phyloP scores from a whole-genome alignment of 371 early-diverging fungal species.

The Zychaea mexicana region DNA sequence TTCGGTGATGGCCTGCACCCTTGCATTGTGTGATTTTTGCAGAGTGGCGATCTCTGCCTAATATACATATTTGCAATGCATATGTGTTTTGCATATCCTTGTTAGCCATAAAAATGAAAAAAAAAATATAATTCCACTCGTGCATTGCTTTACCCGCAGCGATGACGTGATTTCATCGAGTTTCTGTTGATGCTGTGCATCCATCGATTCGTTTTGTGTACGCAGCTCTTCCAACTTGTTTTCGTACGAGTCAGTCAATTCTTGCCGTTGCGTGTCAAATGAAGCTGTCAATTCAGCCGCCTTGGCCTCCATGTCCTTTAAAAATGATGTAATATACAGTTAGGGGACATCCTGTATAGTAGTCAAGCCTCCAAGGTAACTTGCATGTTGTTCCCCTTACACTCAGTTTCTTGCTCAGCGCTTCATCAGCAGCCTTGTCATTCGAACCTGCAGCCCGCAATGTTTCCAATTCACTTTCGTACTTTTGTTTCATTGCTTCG shows the following conservation, averaged over 20 bases:
- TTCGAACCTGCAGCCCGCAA: slow-evolving; percentile 13
- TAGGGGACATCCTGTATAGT: no score
- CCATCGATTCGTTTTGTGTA: slow-evolving; percentile 2
- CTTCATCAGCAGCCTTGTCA: slow-evolving; percentile 9
- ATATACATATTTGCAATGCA: background rate
- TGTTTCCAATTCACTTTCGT: slow-evolving; percentile 19
- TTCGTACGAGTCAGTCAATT: slow-evolving; percentile 3
- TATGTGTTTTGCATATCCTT: background rate
- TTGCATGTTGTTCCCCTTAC: background rate
- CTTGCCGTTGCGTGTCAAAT: slow-evolving; percentile 1
- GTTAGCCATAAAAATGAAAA: background rate
- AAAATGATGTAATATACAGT: no score
- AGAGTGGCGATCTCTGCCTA: slow-evolving; percentile 22
- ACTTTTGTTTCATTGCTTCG: slow-evolving; percentile 16
- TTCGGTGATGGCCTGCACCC: slow-evolving; percentile 10
- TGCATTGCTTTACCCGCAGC: slow-evolving; percentile 11
- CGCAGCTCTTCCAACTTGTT: slow-evolving; percentile 4
- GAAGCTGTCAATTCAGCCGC: background rate
- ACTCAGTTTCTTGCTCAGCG: background rate
- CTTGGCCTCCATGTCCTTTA: slow-evolving; percentile 5
- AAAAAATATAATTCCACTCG: background rate
- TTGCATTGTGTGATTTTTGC: slow-evolving; percentile 16
- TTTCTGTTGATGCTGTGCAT: slow-evolving; percentile 2
- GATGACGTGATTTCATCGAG: slow-evolving; percentile 15
- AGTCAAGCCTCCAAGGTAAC: no score